Base-by-base conservation (phyloP, 208 protist species). In the Leishmania lainsoni region DNA sequence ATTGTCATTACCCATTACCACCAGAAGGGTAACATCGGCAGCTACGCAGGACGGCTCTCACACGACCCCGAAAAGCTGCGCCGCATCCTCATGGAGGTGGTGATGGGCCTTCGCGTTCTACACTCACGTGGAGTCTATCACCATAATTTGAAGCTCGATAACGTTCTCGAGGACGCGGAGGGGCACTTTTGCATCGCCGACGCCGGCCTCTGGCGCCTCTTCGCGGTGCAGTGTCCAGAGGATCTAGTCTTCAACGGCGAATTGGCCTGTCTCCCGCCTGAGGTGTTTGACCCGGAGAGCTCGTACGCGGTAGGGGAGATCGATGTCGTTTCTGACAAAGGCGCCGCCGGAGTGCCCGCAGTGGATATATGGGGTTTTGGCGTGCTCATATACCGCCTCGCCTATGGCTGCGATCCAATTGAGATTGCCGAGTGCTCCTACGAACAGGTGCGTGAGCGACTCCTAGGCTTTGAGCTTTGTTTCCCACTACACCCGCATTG, bases 331-430 rank as follows among this genome's bases (percentile, higher is more conserved):
- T 76, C 73, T 12, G 69, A 73, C 16, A 78, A 73, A 20, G 79
- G 79, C 32, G 79, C 71, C 51, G 59, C 76, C 3, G 79, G 79
- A 29, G 49, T 81, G 22, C 78, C 80, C 2, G 92, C 90, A 85
- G 90, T 94, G 56, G 94, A 97, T 76, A 86, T 94, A 1, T 97
- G 94, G 92, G 91, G 92, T 35, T 92, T 95, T 76, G 94, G 94
- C 45, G 70, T 95, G 10, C 83, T 97, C 61, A 93, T 97, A 91
- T 97, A 96, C 78, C 90, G 86, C 29, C 87, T 97, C 59, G 92
- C 91, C 5, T 97, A 94, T 81, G 92, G 90, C 26, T 56, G 32
- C 12, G 85, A 92, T 10, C 91, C 91, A 17, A 81, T 95, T 75
- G 81, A 87, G 66, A 93, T 96, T 74, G 91, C 88, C 20, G 88